phyloP scores from a whole-genome alignment of 495 filamentous ascomycete genomes.

The Hyaloscypha variabilis region DNA sequence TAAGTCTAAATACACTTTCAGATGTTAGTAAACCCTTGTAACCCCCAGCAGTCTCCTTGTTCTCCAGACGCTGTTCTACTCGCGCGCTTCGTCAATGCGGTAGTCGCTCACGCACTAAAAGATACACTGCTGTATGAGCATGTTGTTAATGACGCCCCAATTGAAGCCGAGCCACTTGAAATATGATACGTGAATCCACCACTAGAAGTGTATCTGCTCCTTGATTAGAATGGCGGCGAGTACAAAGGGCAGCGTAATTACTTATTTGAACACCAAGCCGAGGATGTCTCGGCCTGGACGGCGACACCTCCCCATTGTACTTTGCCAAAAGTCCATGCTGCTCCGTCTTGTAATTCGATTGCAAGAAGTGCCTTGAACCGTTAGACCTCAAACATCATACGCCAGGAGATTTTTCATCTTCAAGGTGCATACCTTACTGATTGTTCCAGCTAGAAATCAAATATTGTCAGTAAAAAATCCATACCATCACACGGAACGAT shows the following conservation, averaged over 20 bases:
- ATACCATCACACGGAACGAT: background rate
- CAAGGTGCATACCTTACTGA: background rate
- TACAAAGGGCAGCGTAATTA: background rate
- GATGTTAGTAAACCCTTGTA: too few relatives aligned
- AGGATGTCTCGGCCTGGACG: slow-evolving; percentile 10
- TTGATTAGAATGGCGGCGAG: background rate
- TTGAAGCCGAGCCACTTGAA: background rate
- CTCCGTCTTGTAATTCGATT: slow-evolving; percentile 15
- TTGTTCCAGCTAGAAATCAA: slow-evolving; percentile 2
- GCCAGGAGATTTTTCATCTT: background rate
- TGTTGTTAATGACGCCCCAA: background rate
- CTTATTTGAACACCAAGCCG: slow-evolving; percentile 2
- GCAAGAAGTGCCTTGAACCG: slow-evolving; percentile 7
- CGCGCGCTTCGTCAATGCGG: background rate
- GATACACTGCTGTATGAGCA: slow-evolving; percentile 3
- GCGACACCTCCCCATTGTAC: slow-evolving; percentile 11
- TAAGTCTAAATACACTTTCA: too few relatives aligned
- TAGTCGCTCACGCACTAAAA: background rate
- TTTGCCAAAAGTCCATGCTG: slow-evolving; percentile 15
- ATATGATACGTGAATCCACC: slow-evolving; percentile 8
- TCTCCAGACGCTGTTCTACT: background rate
- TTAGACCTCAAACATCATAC: background rate
- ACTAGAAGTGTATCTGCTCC: slow-evolving; percentile 4
- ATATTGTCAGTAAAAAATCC: background rate
- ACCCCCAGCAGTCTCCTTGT: too few relatives aligned